These are phyloP conservation scores for Ogataea degrootiae DNA, from an alignment of 805 yeast genomes.

Conservation along the genomic window DNA sequence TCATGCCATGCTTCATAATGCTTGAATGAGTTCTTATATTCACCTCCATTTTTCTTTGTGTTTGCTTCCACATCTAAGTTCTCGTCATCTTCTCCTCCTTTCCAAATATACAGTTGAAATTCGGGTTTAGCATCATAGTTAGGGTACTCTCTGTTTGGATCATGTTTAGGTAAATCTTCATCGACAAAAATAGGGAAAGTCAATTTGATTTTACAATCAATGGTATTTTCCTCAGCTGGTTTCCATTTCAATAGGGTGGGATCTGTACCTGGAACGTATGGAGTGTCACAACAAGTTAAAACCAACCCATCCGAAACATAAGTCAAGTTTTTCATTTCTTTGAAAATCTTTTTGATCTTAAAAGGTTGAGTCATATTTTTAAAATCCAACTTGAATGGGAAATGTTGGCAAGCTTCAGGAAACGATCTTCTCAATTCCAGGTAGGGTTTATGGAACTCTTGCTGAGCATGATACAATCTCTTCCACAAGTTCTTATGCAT, in stretches of 20 bases:
- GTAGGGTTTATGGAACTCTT: slow-evolving; percentile 78
- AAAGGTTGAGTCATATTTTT: slow-evolving; percentile 85
- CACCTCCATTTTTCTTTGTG: slow-evolving; percentile 28
- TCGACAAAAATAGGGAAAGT: slow-evolving; percentile 57
- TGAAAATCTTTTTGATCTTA: slow-evolving; percentile 69
- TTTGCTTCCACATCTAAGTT: slow-evolving; percentile 35
- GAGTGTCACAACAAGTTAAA: slow-evolving; percentile 85
- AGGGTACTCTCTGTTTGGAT: slow-evolving; percentile 64
- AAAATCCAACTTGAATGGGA: slow-evolving; percentile 83
- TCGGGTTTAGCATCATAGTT: slow-evolving; percentile 81
- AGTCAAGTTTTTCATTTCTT: slow-evolving; percentile 64
- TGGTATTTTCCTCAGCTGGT: slow-evolving; percentile 91
- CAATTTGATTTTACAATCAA: slow-evolving; percentile 75
- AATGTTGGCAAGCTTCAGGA: slow-evolving; percentile 69
- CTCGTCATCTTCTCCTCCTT: slow-evolving; percentile 43
- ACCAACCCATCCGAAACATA: slow-evolving; percentile 94
- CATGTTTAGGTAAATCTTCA: slow-evolving; percentile 58
- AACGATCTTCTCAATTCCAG: slow-evolving; percentile 58
- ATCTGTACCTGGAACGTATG: slow-evolving; percentile 88
- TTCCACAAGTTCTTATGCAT: slow-evolving; percentile 70
- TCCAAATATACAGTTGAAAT: slow-evolving; percentile 70
- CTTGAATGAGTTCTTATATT: slow-evolving; percentile 28
- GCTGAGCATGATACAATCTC: slow-evolving; percentile 81
- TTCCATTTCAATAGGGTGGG: slow-evolving; percentile 89
- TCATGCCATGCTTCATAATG: slow-evolving; percentile 65